phyloP scores from a whole-genome alignment of 805 yeast species.

The Candida piceae region DNA sequence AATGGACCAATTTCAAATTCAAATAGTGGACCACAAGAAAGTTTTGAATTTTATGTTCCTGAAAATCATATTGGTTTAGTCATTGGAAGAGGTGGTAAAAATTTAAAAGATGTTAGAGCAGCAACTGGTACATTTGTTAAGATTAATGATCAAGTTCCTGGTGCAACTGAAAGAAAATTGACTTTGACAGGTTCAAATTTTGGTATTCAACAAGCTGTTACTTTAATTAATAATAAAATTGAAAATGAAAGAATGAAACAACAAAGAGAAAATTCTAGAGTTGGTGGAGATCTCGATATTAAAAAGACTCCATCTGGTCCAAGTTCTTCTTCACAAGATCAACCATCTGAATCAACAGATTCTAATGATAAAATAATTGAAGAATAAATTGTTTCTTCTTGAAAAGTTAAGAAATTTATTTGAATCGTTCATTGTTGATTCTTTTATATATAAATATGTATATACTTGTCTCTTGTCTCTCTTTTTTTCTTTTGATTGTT shows the following conservation, averaged over 20 bases:
- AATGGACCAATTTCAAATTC: slow-evolving; percentile 13
- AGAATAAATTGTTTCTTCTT: too few relatives aligned
- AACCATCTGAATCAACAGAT: too few relatives aligned
- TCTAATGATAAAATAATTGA: background rate
- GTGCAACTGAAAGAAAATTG: slow-evolving; percentile 54
- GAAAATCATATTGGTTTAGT: slow-evolving; percentile 76
- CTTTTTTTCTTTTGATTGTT: too few relatives aligned
- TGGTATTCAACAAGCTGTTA: slow-evolving; percentile 69
- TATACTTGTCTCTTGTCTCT: too few relatives aligned
- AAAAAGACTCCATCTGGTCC: background rate
- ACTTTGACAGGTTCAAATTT: slow-evolving; percentile 62
- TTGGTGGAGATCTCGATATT: background rate
- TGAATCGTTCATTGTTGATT: too few relatives aligned
- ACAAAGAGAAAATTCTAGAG: slow-evolving; percentile 18
- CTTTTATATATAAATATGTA: too few relatives aligned
- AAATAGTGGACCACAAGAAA: slow-evolving; percentile 34
- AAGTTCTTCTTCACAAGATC: background rate
- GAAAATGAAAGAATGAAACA: slow-evolving; percentile 50
- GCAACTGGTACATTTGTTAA: slow-evolving; percentile 71
- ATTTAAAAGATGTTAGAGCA: slow-evolving; percentile 70
- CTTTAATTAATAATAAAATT: slow-evolving; percentile 66
- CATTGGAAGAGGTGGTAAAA: slow-evolving; percentile 83
- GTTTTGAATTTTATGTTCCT: slow-evolving; percentile 67
- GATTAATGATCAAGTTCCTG: slow-evolving; percentile 56
- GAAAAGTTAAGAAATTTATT: too few relatives aligned